Evolutionary conservation across 2,329 filamentous ascomycete species (phyloP), one percentile per base, ranked within the genome.

Genomic region (Cryphonectria japonica): DNA sequence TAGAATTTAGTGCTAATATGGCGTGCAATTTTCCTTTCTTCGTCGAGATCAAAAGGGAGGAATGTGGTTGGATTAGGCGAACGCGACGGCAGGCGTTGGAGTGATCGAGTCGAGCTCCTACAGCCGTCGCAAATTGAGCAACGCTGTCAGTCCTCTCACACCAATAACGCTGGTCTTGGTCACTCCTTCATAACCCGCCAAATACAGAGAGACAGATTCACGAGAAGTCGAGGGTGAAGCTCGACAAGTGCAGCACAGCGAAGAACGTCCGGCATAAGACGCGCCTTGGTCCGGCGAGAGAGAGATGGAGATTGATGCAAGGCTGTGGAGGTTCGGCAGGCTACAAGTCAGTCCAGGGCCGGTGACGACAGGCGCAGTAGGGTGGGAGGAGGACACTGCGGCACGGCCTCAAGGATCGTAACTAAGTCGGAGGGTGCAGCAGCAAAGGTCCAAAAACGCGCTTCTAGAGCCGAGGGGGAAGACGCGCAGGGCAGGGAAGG

Each of bases 361-460:
- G 43, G 46, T 22, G 46, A 50, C 46, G 52, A 57, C 41, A 62
- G 66, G 43, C 46, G n/a, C 26, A 60, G 19, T 19, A 50, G 1
- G 39, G 34, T 22, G 13, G 69, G 61, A 50, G 26, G 6, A 50
- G 46, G 46, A n/a, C 46, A 66, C 37, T 65, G 32, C 50, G 54
- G 41, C 32, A 61, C 69, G 57, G 37, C 29, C 22, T 43, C 43
- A 16, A 66, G 66, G 16, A n/a, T 63, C 43, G 41, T 54, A 61
- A 61, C 46, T 50, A 43, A 34, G 8, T 14, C 13, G 37, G 52
- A n/a, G 63, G 62, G n/a, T 32, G n/a, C 43, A 66, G 63, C 67
- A 37, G 67, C 37, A 54, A 63, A 63, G 52, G 9, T n/a, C 70
- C 70, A 52, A 71, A 71, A 71, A 71, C 70, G 70, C 70, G 70